These are phyloP conservation scores for Pythium guiyangense DNA, from an alignment of 352 stramenopile species.

Conservation along the genomic window DNA sequence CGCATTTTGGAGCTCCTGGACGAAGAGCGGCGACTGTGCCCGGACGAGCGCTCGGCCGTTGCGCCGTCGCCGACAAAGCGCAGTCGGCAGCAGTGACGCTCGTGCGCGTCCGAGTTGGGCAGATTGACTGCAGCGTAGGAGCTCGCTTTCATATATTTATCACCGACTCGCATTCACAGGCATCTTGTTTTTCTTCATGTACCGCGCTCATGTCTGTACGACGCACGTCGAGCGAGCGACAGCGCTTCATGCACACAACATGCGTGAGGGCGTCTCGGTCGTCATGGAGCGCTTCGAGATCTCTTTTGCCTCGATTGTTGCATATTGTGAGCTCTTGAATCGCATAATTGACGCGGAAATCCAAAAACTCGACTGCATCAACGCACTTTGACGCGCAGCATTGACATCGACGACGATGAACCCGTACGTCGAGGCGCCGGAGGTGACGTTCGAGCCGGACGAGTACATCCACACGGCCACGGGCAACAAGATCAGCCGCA, in stretches of 20 bases:
- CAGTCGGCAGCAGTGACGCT: constrained; percentile 25
- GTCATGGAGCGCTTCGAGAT: too few species aligned
- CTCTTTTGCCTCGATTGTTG: too few species aligned
- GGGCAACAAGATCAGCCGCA: constrained; percentile 69
- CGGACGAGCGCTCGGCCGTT: constrained; percentile 30
- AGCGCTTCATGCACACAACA: too few species aligned
- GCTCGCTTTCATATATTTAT: too few species aligned
- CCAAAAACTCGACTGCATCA: background rate
- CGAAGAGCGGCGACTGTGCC: constrained; percentile 61
- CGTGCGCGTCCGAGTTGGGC: background rate
- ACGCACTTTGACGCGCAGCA: background rate
- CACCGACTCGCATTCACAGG: too few species aligned
- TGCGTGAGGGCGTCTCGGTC: too few species aligned
- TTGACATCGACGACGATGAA: constrained; percentile 32
- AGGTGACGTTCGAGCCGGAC: constrained; percentile 45
- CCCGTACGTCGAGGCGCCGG: constrained; percentile 43
- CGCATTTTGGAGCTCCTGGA: constrained; percentile 72
- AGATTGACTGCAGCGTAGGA: background rate
- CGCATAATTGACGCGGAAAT: too few species aligned
- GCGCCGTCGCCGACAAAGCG: constrained; percentile 52
- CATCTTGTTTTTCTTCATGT: too few species aligned
- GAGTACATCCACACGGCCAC: constrained; percentile 67
- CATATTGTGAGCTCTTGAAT: too few species aligned
- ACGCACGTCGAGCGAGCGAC: too few species aligned
- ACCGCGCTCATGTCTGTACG: too few species aligned